Percentiles rank a stretch among this genome's conserved stretches.
phyloP scores from a whole-genome alignment of 306 rosid species.

The Inga oerstediana region DNA sequence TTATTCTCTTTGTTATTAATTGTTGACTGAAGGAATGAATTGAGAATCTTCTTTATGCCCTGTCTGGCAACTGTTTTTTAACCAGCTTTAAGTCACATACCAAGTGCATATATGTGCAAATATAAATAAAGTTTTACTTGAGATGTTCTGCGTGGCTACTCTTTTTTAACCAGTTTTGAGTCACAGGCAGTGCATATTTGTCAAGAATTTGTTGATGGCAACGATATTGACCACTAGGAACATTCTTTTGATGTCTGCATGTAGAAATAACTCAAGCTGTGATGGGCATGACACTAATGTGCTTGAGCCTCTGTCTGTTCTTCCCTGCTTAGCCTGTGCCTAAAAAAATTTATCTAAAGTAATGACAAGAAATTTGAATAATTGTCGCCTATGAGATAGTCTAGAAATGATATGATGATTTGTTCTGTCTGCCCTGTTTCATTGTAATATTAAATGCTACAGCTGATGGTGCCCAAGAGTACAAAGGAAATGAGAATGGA shows the following conservation, averaged over 20 bases:
- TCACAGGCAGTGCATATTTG: background rate
- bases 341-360: background rate
- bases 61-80: background rate
- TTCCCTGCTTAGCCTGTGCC: background rate
- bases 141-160: background rate
- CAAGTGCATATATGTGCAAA: background rate
- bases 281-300: conserved; percentile 3
- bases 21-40: background rate
- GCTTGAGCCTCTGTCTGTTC: conserved; percentile 9
- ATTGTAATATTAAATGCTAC: conserved; percentile 31
- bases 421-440: conserved; percentile 25
- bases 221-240: background rate
- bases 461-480: conserved; percentile 57
- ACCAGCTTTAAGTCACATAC: background rate
- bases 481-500: conserved; percentile 42
- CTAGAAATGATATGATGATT: background rate
- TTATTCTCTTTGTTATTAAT: background rate
- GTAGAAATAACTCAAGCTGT: conserved; percentile 8
- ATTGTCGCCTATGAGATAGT: background rate
- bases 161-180: conserved; percentile 1
- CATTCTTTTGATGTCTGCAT: background rate
- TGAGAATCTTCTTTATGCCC: conserved; percentile 4
- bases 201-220: conserved; percentile 7
- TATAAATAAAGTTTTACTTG: background rate
- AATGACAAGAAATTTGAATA: conserved; percentile 11